Evolutionary conservation across 345 rosid species (phyloP), one percentile per base, ranked within the genome.

Genomic region (Iberis pinnata): DNA sequence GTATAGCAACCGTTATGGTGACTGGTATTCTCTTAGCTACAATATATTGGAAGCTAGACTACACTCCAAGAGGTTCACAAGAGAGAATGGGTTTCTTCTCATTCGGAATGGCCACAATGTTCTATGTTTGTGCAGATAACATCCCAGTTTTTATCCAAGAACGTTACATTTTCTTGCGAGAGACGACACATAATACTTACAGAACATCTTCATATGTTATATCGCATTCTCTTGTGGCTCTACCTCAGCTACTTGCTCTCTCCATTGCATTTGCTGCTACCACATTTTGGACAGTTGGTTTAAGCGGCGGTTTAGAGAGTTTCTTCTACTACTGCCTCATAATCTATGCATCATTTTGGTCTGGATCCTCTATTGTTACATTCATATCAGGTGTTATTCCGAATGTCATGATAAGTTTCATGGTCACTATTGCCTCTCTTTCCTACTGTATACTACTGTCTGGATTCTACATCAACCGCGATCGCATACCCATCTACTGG

Each of bases 121-220:
- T 76, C 45, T 81, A 61, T 57, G 65, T 64, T 3, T 77, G 80
- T 16, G 68, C 70, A 0, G 73, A 75, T 25, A 74, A 75, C 38
- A 68, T 78, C 41, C 84, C 88, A 2, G 66, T 62, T 2, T 76
- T 69, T 47, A 73, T 81, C 29, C 76, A 81, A 56, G 84, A 81
- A 48, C 71, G 94, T 8, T 84, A 75, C 75, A 86, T 89, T 46
- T 89, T 86, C 89, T 78, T 89, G 83, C 64, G 67, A 53, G 80
- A 81, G 65, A 65, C 82, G 19, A 61, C 77, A 18, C 57, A 70
- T 45, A 79, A 76, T 29, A 59, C 82, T 0, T 78, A 78, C 18
- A 73, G 67, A 18, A 68, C 56, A 50, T 76, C 80, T n/a, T 72
- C 82, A 1, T 81, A 81, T 32, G 70, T 72, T 10, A 50, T 76